Base-by-base conservation (phyloP, 495 filamentous ascomycete species). In the Clavariopsis aquatica region DNA sequence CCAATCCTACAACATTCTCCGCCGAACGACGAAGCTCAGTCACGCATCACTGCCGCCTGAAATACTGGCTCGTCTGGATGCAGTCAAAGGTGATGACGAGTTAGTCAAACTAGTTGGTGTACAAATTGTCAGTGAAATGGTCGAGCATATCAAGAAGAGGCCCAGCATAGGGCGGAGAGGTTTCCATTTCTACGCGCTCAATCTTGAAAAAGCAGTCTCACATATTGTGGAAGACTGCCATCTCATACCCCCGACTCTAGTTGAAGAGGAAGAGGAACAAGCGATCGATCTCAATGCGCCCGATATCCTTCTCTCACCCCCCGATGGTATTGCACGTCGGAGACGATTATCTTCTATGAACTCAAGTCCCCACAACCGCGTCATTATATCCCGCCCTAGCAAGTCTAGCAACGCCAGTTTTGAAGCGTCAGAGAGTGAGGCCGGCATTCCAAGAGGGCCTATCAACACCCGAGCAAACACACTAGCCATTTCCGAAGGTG, bases 131-230 rank as follows among this genome's bases (percentile, higher is more conserved):
- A 80, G 81, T 65, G 89, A 92, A 64, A 82, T 92, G 3, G 78
- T 94, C 12, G 82, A 85, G 61, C 78, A 80, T 60, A 84, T 97
- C 69, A 88, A 87, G 74, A 78, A 83, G 62, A 75, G 88, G 36
- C 80, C 83, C 52, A 78, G 72, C 66, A 76, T 75, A 15, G 78
- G 81, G 2, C 85, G 83, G 13, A 81, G 85, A 58, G 94, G 94
- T 15, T 97, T 96, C 78, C 94, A 98, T 71, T 98, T 98, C 78
- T 98, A 96, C 69, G 98, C 95, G 0, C 78, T 98, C 31, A 98
- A 98, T 75, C 80, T 98, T 12, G 94, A 98, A 73, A 98, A 98
- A 76, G 91, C 91, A 1, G 91, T 98, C 3, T 88, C 93, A 0
- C 96, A 96, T 69, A 90, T 98, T 57, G 76, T 98, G 4, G 93